Conservation (phyloP, 805 yeast species). For the Yamadazyma sp. region DNA sequence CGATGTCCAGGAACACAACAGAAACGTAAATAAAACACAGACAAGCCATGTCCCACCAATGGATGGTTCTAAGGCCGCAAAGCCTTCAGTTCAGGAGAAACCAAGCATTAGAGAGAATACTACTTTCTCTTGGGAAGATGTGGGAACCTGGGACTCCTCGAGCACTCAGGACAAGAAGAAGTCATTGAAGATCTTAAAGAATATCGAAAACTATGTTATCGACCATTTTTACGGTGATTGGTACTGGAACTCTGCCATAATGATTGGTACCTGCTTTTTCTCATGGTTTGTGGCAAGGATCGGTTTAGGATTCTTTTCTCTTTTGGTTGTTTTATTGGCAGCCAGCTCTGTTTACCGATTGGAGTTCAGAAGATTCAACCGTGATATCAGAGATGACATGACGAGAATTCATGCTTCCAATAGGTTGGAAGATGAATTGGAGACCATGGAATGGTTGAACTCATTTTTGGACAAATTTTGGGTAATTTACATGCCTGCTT, state of each 20-base stretch:
- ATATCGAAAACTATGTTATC: constrained; percentile 56
- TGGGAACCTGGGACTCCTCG: constrained; percentile 37
- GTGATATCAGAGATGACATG: constrained; percentile 76
- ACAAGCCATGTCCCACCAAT: constrained; percentile 18
- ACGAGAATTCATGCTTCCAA: constrained; percentile 62
- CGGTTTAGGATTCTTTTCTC: constrained; percentile 65
- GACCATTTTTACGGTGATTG: constrained; percentile 73
- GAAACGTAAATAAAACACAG: constrained; percentile 15
- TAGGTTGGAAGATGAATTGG: constrained; percentile 59
- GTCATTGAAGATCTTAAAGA: constrained; percentile 26
- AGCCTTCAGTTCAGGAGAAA: constrained; percentile 14
- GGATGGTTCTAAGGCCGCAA: constrained; percentile 11
- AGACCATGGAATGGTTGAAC: constrained; percentile 82
- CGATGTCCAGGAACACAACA: constrained; percentile 20
- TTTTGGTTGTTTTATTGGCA: constrained; percentile 57
- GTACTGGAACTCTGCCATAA: constrained; percentile 64
- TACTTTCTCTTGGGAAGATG: constrained; percentile 42
- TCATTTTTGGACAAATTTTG: constrained; percentile 76
- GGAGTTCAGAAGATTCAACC: constrained; percentile 73
- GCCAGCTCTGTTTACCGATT: constrained; percentile 67
- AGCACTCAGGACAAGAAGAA: constrained; percentile 23
- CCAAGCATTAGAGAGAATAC: constrained; percentile 26
- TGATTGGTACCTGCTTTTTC: constrained; percentile 70
- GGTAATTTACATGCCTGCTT: constrained; percentile 86
- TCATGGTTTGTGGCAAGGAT: constrained; percentile 65